phyloP scores from a whole-genome alignment of 352 stramenopile genomes.

The Globisporangium irregulare region DNA sequence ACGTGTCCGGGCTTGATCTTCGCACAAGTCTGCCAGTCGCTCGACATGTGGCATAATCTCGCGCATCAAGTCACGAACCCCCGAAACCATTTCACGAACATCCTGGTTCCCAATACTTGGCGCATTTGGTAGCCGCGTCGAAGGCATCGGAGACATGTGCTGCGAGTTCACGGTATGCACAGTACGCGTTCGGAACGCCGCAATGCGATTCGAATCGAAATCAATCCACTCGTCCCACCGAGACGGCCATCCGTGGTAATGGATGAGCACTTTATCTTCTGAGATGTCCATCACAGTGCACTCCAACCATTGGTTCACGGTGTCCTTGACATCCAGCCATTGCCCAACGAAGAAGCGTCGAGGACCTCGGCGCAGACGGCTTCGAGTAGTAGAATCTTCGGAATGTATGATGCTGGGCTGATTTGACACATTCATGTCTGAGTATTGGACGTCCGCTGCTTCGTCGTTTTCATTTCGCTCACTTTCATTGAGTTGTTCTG shows the following conservation, averaged over 20 bases:
- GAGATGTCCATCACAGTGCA: conserved; percentile 92
- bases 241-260: conserved; percentile 97
- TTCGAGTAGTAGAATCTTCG: neutral
- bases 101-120: conserved; percentile 40
- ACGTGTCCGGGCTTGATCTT: conserved; percentile 25
- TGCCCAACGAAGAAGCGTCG: conserved; percentile 89
- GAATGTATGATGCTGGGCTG: neutral
- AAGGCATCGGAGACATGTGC: conserved; percentile 57
- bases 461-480: neutral
- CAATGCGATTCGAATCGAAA: conserved; percentile 92
- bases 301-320: conserved; percentile 98
- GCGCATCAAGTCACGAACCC: conserved; percentile 64
- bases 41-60: conserved; percentile 75
- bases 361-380: conserved; percentile 24
- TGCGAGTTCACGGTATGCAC: conserved; percentile 39
- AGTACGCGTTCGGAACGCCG: conserved; percentile 94
- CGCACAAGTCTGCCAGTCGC: conserved; percentile 54
- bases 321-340: conserved; percentile 97
- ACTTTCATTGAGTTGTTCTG: neutral
- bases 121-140: conserved; percentile 50
- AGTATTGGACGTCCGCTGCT: neutral
- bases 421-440: neutral
- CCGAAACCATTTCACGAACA: conserved; percentile 45
- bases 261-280: conserved; percentile 87
- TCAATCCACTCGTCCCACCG: conserved; percentile 98